Evolutionary conservation across 208 protist genomes (phyloP).

Genomic region (Giardia muris): DNA sequence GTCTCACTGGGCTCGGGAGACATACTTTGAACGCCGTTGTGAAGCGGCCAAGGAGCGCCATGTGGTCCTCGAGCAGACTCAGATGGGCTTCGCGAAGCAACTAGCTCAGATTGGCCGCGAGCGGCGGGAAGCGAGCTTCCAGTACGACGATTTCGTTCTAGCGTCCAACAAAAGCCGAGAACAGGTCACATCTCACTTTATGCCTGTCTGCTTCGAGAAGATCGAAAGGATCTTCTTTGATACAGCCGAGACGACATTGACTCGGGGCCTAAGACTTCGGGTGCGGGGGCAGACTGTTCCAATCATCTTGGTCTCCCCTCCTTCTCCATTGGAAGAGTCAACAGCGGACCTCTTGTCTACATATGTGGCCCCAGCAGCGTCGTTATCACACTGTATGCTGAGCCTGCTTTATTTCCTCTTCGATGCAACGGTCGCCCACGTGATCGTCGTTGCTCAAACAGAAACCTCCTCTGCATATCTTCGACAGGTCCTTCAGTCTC

Average conservation of each 20-base stretch:
- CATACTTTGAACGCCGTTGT: neutral
- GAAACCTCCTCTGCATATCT: neutral
- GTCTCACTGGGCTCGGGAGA: neutral
- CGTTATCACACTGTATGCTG: neutral
- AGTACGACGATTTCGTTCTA: neutral
- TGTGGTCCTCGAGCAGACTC: neutral
- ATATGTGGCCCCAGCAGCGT: neutral
- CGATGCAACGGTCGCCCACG: neutral
- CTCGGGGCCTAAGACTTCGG: neutral
- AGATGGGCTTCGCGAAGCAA: neutral
- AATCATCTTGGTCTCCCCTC: neutral
- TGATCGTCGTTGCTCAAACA: neutral
- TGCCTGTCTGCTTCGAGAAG: neutral
- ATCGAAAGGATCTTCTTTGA: neutral
- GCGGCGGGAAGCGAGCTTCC: neutral
- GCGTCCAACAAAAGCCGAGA: neutral
- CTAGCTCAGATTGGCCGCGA: neutral
- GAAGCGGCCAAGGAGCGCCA: neutral
- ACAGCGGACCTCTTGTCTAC: neutral
- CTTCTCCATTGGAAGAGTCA: neutral
- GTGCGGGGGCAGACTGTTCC: neutral
- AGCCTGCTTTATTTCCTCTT: neutral
- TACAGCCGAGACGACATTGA: neutral
- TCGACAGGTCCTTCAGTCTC: neutral
- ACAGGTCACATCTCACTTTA: neutral